Base-by-base conservation (phyloP, 306 rosid species). In the Cucurbita moschata region DNA sequence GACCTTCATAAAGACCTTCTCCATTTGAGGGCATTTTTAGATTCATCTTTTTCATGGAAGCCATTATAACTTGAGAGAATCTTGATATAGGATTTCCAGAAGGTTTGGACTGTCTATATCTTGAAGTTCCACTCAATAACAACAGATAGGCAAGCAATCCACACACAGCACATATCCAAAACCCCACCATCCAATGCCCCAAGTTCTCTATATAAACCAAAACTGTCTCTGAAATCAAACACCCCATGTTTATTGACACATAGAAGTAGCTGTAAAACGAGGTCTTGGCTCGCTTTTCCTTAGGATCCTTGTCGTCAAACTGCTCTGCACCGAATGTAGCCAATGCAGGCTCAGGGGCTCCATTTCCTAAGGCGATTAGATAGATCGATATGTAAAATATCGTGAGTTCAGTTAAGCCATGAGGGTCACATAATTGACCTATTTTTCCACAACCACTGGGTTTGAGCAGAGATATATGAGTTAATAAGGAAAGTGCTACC, bases 271-370 rank as follows among this genome's bases (percentile, higher is more conserved):
- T 82, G 67, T 75, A 88, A 49, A 86, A 88, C 19, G 86, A 71
- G 14, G 76, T 3, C 74, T 86, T 88, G 2, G 88, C 83, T 21
- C 63, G 63, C n/a, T 58, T 77, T 66, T 88, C 90, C 58, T 76
- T 66, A 0, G 82, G 73, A 37, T 86, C 87, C 72, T 88, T 80
- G 23, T 84, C 90, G 30, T 83, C 87, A 21, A 86, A 88, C 55
- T 88, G 90, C 66, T 84, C 90, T 66, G 86, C 80, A 19, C 90
- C 90, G 10, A 86, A 79, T 62, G 87, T 76, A 54, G 90, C 93
- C 50, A 88, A 51, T 5, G 87, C 88, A 2, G 90, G 90, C 74
- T 86, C 88, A 4, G 82, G 66, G 30, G 88, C 90, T 43, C 93
- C 90, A 19, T 88, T 86, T 53, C 90, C 90, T 16, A 88, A 54